A percentile compares a stretch with the other conserved stretches of the same genome.
Conservation (phyloP, 1,139 yeast genomes). For the Yamadazyma jaroonii region DNA sequence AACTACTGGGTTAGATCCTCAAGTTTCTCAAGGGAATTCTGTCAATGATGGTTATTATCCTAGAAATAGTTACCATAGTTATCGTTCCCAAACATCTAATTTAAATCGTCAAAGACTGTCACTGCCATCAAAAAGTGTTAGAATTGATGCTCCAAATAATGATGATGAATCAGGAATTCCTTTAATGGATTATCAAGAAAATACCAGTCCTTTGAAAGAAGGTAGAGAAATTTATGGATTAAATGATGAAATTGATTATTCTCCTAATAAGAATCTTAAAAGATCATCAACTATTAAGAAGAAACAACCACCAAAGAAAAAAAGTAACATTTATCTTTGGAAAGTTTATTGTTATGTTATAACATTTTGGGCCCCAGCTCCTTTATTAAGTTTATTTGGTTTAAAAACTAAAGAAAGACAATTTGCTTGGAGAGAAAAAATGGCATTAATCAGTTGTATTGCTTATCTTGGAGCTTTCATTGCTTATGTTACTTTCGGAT, state of each 20-base stretch:
- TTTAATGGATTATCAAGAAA: conserved; percentile 32
- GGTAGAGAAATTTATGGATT: conserved; percentile 59
- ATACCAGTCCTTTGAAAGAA: conserved; percentile 18
- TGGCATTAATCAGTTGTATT: conserved; percentile 77
- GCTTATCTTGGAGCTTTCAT: conserved; percentile 71
- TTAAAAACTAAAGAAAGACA: conserved; percentile 78
- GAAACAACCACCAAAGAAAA: conserved; percentile 13
- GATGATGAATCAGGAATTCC: conserved; percentile 45
- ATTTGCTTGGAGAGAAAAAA: conserved; percentile 96
- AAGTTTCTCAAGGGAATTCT: conserved; percentile 9
- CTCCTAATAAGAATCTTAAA: conserved; percentile 29
- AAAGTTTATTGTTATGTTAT: conserved; percentile 71
- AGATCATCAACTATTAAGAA: conserved; percentile 9
- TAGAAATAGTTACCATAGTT: conserved; percentile 12
- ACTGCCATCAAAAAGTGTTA: background rate
- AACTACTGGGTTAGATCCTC: conserved; percentile 72
- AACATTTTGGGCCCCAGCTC: conserved; percentile 92
- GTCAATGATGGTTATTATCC: conserved; percentile 8
- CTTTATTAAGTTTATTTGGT: conserved; percentile 70
- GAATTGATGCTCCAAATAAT: background rate
- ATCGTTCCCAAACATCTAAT: conserved; percentile 7
- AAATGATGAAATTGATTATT: conserved; percentile 50
- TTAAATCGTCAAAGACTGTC: conserved; percentile 3
- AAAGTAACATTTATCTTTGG: conserved; percentile 62
- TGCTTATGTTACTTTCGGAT: conserved; percentile 88